These are phyloP conservation scores for Solanum sejunctum DNA, from an alignment of 257 asterid species.

Conservation along the genomic window DNA sequence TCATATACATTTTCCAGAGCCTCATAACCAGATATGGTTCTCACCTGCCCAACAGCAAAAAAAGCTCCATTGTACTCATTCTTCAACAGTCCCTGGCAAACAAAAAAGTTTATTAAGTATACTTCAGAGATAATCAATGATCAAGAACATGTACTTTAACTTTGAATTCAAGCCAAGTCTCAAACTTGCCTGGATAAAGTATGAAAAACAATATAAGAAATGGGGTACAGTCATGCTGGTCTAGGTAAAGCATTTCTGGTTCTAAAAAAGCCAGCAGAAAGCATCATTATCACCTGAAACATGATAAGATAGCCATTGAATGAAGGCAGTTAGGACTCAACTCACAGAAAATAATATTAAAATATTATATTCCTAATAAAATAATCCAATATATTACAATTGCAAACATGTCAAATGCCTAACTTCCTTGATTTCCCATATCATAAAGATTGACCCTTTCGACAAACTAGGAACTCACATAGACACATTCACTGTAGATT, in stretches of 20 bases:
- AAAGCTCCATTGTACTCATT: conserved; percentile 70
- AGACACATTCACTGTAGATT: not conserved
- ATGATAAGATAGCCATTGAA: not conserved
- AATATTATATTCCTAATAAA: not conserved
- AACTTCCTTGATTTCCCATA: not conserved
- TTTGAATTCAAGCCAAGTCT: not conserved
- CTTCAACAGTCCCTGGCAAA: conserved; percentile 79
- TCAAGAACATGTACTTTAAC: not conserved
- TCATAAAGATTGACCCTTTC: too few species aligned
- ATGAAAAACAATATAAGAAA: conserved; percentile 77
- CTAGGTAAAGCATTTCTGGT: conserved; percentile 66
- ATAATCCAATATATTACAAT: not conserved
- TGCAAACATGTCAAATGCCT: not conserved
- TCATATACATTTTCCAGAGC: conserved; percentile 61
- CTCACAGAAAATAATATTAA: not conserved
- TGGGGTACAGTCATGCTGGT: conserved; percentile 81
- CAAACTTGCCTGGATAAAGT: conserved; percentile 76
- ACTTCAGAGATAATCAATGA: not conserved
- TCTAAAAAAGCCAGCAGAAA: conserved; percentile 85
- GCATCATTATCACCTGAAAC: conserved; percentile 80
- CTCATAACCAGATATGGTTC: conserved; percentile 73
- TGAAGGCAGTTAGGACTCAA: not conserved
- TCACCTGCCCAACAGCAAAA: conserved; percentile 80
- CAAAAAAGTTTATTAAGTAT: not conserved
- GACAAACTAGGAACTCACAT: not conserved